Evolutionary conservation across 768 basidiomycete genomes (phyloP), one percentile per base, ranked within the genome.

Genomic region (Russula sp.): DNA sequence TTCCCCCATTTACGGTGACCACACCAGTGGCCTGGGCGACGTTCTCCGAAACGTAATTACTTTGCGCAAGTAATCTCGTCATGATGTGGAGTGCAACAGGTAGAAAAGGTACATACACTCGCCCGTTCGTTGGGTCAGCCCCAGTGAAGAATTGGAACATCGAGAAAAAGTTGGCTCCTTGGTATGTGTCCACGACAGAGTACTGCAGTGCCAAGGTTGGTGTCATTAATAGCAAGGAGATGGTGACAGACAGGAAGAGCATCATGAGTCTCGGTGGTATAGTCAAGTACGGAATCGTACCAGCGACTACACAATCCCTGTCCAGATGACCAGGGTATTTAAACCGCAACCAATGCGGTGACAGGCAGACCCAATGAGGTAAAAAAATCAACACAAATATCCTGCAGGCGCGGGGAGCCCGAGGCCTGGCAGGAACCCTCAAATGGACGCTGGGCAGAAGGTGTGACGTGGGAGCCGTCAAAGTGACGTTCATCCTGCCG

Each of bases 111-210:
- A 43, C 51, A 16, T 60, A 60, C 63, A 65, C 63, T 34, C 59
- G 57, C n/a, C 65, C 59, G 36, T 60, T 34, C 35, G 65, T 65
- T 9, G 59, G 63, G 59, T 64, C 59, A 16, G 59, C 59, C 8
- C 41, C 47, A 8, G 59, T 52, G 20, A 60, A 52, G 63, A 66
- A 66, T 5, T 49, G 51, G 56, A 64, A 64, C 18, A 35, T 55
- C 29, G 55, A 38, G 56, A 58, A 58, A 56, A 60, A 60, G 13
- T 32, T 46, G 51, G 29, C 20, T 41, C 55, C 63, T 18, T 66
- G 53, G 42, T 58, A 60, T 5, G 58, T 54, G 39, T 66, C 61
- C 14, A 11, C 20, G 25, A 66, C 18, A 11, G 38, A 36, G 62
- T 54, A 66, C 20, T 22, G 50, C 34, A 34, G 13, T 1, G 58